Evolutionary conservation across 208 protist genomes (phyloP), one percentile per base, ranked within the genome.

Genomic region (Trypanosoma vivax): DNA sequence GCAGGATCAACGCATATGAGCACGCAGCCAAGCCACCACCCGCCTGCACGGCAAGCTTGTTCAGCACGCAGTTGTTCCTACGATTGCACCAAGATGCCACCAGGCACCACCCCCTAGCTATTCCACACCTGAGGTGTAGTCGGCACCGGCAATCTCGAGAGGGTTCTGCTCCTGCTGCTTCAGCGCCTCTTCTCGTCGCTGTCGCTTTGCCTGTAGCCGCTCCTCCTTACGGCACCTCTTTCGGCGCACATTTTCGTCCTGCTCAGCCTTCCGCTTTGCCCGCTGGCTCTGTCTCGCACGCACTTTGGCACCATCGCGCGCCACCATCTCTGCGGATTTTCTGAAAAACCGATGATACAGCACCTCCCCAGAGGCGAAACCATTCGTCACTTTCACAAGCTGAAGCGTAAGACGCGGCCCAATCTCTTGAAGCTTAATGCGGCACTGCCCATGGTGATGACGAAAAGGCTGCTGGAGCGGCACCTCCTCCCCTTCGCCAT

Each of bases 401-500:
- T 85, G 78, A 50, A 96, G 65, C 31, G 90, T 92, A 71, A 96
- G 86, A 47, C 90, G 83, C 1, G 90, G 90, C 0, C 90, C 90
- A 41, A 96, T 92, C 72, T 96, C 86, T 51, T 84, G 75, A 29
- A 96, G 78, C 55, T 96, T 94, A 45, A 96, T 83, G 56, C 85
- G 84, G 70, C 85, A 93, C 76, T 92, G 80, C 28, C 86, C 83
- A 34, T 71, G 66, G 64, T 93, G 83, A 50, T 92, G 79, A 24
- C 86, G 80, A 61, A 94, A 94, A 9, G 83, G 87, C 63, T 86
- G 74, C 9, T 68, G 76, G 9, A 96, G 75, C 18, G 82, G 76
- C 37, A 96, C 86, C 57, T 94, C 89, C 67, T 94, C 86, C 2
- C 90, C 86, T 57, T 96, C 90, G 19, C 86, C 90, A 43, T 96